Evolutionary conservation across 1,284 basidiomycete genomes (phyloP).

Genomic region (Psilocybe mexicana): DNA sequence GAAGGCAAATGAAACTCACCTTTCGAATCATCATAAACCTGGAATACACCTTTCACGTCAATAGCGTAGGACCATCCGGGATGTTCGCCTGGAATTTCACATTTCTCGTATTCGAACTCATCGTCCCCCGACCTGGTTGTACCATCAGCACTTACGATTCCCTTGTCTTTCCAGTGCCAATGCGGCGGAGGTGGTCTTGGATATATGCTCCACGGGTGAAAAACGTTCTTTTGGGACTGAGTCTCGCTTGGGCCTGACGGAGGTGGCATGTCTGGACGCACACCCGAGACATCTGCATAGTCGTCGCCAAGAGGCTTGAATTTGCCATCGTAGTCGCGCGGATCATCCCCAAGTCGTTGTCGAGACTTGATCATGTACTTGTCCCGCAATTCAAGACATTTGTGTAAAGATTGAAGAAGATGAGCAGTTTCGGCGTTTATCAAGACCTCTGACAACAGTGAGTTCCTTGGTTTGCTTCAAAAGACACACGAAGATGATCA

Average conservation of each 20-base stretch:
- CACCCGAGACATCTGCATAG: conserved; percentile 64
- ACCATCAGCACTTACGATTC: conserved; percentile 48
- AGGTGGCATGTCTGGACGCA: conserved; percentile 60
- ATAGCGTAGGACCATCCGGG: conserved; percentile 64
- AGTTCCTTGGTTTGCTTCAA: neutral
- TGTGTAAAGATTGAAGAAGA: conserved; percentile 66
- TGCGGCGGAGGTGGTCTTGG: conserved; percentile 90
- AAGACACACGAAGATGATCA: neutral
- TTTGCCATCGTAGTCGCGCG: conserved; percentile 80
- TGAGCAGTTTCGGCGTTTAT: conserved; percentile 53
- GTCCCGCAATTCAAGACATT: conserved; percentile 86
- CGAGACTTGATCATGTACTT: conserved; percentile 87
- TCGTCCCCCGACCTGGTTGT: conserved; percentile 36
- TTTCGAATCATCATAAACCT: conserved; percentile 62
- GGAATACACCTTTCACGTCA: conserved; percentile 86
- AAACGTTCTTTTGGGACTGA: conserved; percentile 32
- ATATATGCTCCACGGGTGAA: conserved; percentile 76
- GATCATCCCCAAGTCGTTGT: conserved; percentile 90
- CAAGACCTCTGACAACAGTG: conserved; percentile 34
- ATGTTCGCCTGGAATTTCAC: conserved; percentile 68
- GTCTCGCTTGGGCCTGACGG: conserved; percentile 31
- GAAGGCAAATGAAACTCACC: conserved; percentile 33
- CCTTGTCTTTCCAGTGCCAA: conserved; percentile 80
- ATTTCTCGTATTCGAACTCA: conserved; percentile 69
- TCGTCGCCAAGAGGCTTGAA: conserved; percentile 56